Conservation (phyloP, 805 yeast species). For the Grigorovia yakushimaensis region DNA sequence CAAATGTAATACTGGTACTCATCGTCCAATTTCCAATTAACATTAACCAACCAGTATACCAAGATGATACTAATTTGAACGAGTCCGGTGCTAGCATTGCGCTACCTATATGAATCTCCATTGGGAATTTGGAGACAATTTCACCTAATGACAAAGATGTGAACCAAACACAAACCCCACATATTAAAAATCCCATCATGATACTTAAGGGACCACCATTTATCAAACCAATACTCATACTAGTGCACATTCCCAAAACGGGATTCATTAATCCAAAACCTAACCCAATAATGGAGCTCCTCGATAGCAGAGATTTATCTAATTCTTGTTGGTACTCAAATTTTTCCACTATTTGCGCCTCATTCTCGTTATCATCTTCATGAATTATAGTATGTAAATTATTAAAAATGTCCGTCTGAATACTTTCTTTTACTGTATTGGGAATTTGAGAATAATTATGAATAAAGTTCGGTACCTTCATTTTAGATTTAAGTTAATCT, state of each 20-base stretch:
- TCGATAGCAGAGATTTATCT: constrained; percentile 51
- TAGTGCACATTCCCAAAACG: constrained; percentile 67
- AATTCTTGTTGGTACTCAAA: constrained; percentile 67
- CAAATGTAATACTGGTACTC: constrained; percentile 62
- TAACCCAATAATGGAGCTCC: constrained; percentile 61
- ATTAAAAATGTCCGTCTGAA: constrained; percentile 18
- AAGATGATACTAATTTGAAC: constrained; percentile 49
- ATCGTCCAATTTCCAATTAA: constrained; percentile 71
- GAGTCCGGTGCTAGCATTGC: constrained; percentile 55
- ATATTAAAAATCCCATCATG: constrained; percentile 63
- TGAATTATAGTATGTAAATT: constrained; percentile 24
- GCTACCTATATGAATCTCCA: constrained; percentile 69
- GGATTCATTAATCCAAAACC: constrained; percentile 80
- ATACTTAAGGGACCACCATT: constrained; percentile 76
- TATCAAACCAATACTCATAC: constrained; percentile 57
- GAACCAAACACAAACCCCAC: constrained; percentile 51
- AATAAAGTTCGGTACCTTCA: background rate
- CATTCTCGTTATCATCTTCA: constrained; percentile 37
- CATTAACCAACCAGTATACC: constrained; percentile 74
- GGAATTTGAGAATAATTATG: background rate
- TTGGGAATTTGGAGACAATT: constrained; percentile 66
- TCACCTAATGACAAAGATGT: constrained; percentile 70
- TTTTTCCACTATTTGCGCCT: constrained; percentile 51
- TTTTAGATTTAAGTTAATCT: no score
- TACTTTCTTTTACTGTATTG: constrained; percentile 14